Base-by-base conservation (phyloP, 2,329 filamentous ascomycete genomes). In the Phaeosphaeria sp. region DNA sequence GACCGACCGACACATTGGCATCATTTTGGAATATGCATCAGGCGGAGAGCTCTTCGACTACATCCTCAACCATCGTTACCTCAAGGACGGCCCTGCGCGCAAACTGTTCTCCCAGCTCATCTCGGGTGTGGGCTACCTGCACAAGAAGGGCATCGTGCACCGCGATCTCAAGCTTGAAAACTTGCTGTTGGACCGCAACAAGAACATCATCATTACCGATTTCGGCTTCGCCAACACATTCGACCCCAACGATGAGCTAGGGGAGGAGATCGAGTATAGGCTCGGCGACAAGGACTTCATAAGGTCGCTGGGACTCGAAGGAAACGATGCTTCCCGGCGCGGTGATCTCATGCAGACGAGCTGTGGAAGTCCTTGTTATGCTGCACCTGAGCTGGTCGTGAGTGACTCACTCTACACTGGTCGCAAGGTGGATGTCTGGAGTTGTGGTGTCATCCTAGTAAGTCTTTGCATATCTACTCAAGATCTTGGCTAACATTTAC, bases 181-280 rank as follows among this genome's bases (percentile, higher is more conserved):
- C 74, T 78, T 99, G 69, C 85, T 99, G 39, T 85, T 99, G 51
- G 95, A 99, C 79, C 90, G 94, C 62, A 97, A 99, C 75, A 90
- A 93, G 63, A 99, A 99, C 81, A 98, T 99, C 73, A 99, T 99
- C 80, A 99, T 99, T 74, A 99, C 95, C 17, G 95, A 99, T 79
- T 99, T 99, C 79, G 95, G 95, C 18, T 99, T 99, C 76, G 95
- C 95, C 67, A 99, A 99, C 78, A 98, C 93, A 0, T 99, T 99
- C 74, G 91, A 97, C 73, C 87, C 95, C 0, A 81, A 83, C 36
- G 95, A 99, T 73, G 93, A 97, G 75, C 84, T 99, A 40, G 87
- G 87, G 4, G 92, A 97, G 59, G 93, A 97, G 57, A 91, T 97
- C 65, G 95, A 98, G 78, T 87, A 92, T 70, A 91, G 93, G 63